Conservation (phyloP, 1,284 basidiomycete species). For the Moniliophthora roreri region DNA sequence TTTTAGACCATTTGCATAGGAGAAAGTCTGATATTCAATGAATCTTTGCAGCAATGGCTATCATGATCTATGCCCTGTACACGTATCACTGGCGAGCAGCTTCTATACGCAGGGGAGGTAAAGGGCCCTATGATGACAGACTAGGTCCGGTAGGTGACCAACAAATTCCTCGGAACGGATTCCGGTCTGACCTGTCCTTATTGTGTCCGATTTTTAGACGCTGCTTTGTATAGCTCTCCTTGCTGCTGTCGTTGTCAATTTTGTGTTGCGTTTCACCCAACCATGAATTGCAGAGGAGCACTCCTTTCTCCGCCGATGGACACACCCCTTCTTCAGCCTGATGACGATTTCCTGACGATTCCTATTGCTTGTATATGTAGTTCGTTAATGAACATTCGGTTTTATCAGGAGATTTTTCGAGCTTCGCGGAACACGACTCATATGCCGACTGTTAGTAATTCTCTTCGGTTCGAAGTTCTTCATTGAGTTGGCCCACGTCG, state of each 20-base stretch:
- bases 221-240: constrained; percentile 84
- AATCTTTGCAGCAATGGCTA: constrained; percentile 76
- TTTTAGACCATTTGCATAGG: constrained; percentile 20
- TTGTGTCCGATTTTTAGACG: constrained; percentile 65
- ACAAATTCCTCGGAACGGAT: constrained; percentile 12
- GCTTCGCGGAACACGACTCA: no score
- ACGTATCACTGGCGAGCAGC: constrained; percentile 96
- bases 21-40: constrained; percentile 13
- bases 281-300: no score
- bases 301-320: no score
- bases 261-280: constrained; percentile 76
- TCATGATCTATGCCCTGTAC: constrained; percentile 95
- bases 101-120: constrained; percentile 89
- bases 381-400: no score
- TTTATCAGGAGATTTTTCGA: no score
- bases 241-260: constrained; percentile 89
- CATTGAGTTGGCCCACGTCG: no score
- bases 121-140: constrained; percentile 96
- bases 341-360: no score
- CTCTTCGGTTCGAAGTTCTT: no score
- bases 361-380: no score
- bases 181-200: constrained; percentile 10
- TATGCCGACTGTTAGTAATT: no score
- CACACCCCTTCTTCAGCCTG: no score
- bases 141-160: constrained; percentile 58